Base-by-base conservation (phyloP, 2,329 filamentous ascomycete genomes). In the Xylaria arbuscula region DNA sequence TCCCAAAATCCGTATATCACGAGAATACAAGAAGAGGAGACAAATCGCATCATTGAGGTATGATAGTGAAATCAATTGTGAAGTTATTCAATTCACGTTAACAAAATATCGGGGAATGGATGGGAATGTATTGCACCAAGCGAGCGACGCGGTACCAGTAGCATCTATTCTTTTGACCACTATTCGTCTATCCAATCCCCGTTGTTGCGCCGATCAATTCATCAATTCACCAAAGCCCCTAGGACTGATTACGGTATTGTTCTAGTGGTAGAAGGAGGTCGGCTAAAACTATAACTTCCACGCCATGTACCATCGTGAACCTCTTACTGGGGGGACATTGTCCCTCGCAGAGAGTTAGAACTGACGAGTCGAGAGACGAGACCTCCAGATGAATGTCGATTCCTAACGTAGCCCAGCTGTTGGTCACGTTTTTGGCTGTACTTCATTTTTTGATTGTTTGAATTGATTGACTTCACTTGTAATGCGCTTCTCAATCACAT, bases 111-210 rank as follows among this genome's bases (percentile, higher is more conserved):
- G 36, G 7, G 10, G n/a, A 11, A 28, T 32, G 19, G n/a, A 22
- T 9, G 7, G 10, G n/a, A 11, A 28, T 32, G 19, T 13, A 22
- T 9, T 22, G 24, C 42, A 17, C 28, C 13, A 11, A 32, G 19
- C 56, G 17, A 47, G 51, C 22, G 53, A 42, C 15, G 24, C 60
- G n/a, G n/a, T n/a, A n/a, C n/a, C n/a, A 47, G 47, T 56, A 47
- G 34, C 22, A 58, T 62, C 19, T 58, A 56, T 34, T 17, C 53
- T 42, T 56, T 51, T 40, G 17, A 40, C 58, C 36, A 40, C 56
- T n/a, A 47, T 53, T 53, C 50, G 22, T 67, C 34, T 42, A 32
- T 64, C 42, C 61, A 67, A 47, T 32, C 36, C 42, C n/a, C 7
- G 9, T 36, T 45, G 2, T 28, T 28, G 17, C 38, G 42, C 47